Evolutionary conservation across 2,329 filamentous ascomycete genomes (phyloP), one percentile per base, ranked within the genome.

Genomic region (Rosellinia necatrix): DNA sequence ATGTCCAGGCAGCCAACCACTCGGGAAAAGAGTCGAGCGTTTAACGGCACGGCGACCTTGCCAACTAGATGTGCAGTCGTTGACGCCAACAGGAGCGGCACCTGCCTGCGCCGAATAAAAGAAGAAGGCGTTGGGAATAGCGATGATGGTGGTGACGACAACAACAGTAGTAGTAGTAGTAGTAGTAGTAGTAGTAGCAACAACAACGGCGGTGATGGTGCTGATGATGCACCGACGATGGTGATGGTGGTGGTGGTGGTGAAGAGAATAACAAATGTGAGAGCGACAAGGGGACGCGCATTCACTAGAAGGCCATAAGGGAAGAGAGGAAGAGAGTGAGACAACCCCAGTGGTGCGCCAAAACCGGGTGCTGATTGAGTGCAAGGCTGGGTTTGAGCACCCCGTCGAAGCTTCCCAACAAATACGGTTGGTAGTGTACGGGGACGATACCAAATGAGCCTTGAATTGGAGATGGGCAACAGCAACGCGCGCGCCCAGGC

Each of bases 301-400:
- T 48, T 35, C n/a, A n/a, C n/a, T n/a, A n/a, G n/a, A n/a, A n/a
- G n/a, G n/a, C n/a, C n/a, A n/a, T n/a, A n/a, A n/a, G 49, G 49
- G 27, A 41, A 32, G 13, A 25, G 37, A 42, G 44, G 29, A 22
- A 19, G 10, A 19, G n/a, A 46, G 25, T 22, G 25, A 50, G 21
- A 38, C 17, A 35, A 22, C 22, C 22, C 27, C 17, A 29, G 47
- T 41, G 21, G 52, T 35, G 49, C 42, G 43, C 42, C 37, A 43
- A 44, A 53, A 22, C 27, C 5, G 37, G 24, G 32, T 37, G 38
- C 17, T 41, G 32, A 12, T 46, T 27, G 12, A 46, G 32, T 29
- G 35, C 41, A 48, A 55, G 56, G 46, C 50, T 49, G 51, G 42
- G n/a, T 24, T 27, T 30, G n/a, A n/a, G n/a, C n/a, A n/a, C n/a